Conservation (phyloP, 345 rosid species). For the Citrus sinensis region DVS_A1.0 CM039166.1:4886501-4887000, state of each 20-base stretch:
- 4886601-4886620: not conserved
- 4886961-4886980: not conserved
- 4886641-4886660: not conserved
- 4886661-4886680: not conserved
- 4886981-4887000: not conserved
- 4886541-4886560: not conserved
- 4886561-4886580: not conserved
- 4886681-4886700: not conserved
- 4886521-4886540: not conserved
- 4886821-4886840: conserved; percentile 72
- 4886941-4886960: not conserved
- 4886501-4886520: no score
- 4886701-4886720: not conserved
- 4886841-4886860: conserved; percentile 60
- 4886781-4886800: conserved; percentile 56
- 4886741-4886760: conserved; percentile 88
- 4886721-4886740: conserved; percentile 45
- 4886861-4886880: conserved; percentile 3
- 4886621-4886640: not conserved
- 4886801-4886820: conserved; percentile 70
- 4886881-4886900: not conserved
- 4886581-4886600: not conserved
- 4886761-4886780: conserved; percentile 73
- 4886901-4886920: not conserved
- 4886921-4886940: no score